Base-by-base conservation (phyloP, 768 basidiomycete species). In the Xerocomellus amylosporus region DNA sequence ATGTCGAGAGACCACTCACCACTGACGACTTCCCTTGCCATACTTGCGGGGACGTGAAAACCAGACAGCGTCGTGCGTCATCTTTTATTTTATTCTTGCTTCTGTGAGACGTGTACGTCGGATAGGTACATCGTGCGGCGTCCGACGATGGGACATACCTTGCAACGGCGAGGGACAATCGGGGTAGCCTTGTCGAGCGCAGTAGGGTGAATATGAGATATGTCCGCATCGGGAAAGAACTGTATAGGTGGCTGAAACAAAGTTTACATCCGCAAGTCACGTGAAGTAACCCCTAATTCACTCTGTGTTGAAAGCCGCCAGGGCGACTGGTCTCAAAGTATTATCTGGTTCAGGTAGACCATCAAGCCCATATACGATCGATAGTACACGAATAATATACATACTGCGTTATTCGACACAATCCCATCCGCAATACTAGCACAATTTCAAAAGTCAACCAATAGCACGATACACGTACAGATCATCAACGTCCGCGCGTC, bases 31-130 rank as follows among this genome's bases (percentile, higher is more conserved):
- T 70, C 94, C 94, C 78, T 96, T 96, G 73, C 94, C 94, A 78
- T 66, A 96, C 76, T 91, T 96, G 75, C 93, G 85, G 58, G 94
- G 94, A 69, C 90, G 90, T 74, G 91, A 93, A 77, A 93, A 94
- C 93, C 94, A 97, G 77, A 97, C 86, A 67, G 93, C 88, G 82
- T 95, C 91, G 91, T 96, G 94, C 70, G 94, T 94, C 94, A 96
- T 97, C 77, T 84, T 87, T 93, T 90, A 93, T 93, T 79, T 82
- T 85, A 56, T 46, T 20, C 0, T 57, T 58, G 17, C 0, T 46
- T 55, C 43, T 44, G 15, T 30, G 12, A 8, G 28, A 31, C 14
- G 28, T 51, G 36, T 9, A 22, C 5, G 8, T 48, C 26, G 26
- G 28, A 15, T 43, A 12, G 40, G 36, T 38, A 24, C 14, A 26